Percentiles rank a stretch among this genome's conserved stretches.
Evolutionary conservation across 2,329 filamentous ascomycete genomes (phyloP).

Genomic region (Hypoxylon sp.): DNA sequence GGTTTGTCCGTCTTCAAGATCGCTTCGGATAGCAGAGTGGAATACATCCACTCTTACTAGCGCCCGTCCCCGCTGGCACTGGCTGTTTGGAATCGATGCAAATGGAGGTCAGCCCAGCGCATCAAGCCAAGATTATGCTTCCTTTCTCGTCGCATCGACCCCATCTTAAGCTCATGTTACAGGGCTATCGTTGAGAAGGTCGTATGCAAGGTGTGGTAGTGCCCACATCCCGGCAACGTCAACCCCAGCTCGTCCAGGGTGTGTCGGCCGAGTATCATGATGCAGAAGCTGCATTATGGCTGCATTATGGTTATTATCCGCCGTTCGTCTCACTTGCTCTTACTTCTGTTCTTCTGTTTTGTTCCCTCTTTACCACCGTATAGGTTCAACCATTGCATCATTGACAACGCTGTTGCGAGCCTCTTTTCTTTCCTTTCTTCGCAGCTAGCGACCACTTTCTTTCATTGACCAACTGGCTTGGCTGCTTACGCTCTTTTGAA

Average conservation of each 20-base stretch:
- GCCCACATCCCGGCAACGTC: conserved; percentile 54
- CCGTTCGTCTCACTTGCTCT: conserved; percentile 56
- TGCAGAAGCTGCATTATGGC: conserved; percentile 56
- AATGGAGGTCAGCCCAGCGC: conserved; percentile 52
- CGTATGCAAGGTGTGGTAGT: conserved; percentile 50
- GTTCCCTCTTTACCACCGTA: conserved; percentile 57
- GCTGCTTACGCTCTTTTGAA: conserved; percentile 70
- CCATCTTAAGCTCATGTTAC: conserved; percentile 58
- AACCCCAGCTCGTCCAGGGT: conserved; percentile 57
- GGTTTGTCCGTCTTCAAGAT: conserved; percentile 21
- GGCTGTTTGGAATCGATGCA: conserved; percentile 50
- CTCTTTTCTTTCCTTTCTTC: conserved; percentile 59
- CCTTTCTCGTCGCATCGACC: conserved; percentile 55
- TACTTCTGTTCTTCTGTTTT: conserved; percentile 56
- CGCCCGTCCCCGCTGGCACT: conserved; percentile 41
- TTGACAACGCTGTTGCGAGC: conserved; percentile 55
- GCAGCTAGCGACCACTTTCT: conserved; percentile 61
- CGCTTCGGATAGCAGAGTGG: conserved; percentile 22
- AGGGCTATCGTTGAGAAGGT: conserved; percentile 59
- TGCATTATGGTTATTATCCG: conserved; percentile 59
- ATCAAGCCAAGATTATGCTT: conserved; percentile 56
- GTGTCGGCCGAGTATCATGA: conserved; percentile 56
- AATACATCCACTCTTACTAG: conserved; percentile 35
- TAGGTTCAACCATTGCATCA: conserved; percentile 50
- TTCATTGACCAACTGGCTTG: conserved; percentile 69